Conservation (phyloP, 805 yeast species). For the Starmera quercuum region DNA sequence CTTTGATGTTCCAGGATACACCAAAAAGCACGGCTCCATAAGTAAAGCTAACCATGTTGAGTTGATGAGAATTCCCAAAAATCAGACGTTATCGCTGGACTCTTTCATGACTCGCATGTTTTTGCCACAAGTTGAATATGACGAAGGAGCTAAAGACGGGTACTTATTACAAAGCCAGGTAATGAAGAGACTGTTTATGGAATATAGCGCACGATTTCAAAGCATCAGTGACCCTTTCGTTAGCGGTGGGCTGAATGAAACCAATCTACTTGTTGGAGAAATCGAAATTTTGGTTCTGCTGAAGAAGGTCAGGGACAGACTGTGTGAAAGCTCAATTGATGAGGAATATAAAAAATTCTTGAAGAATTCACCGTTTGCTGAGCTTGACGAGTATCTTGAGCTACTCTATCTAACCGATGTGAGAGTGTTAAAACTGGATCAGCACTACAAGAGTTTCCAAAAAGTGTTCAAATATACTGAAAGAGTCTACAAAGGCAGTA, state of each 20-base stretch:
- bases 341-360: constrained; percentile 5
- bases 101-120: constrained; percentile 15
- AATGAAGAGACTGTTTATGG: constrained; percentile 13
- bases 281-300: constrained; percentile 13
- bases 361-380: constrained; percentile 15
- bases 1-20: constrained; percentile 7
- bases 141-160: constrained; percentile 3
- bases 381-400: constrained; percentile 23
- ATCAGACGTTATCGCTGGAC: constrained; percentile 24
- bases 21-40: constrained; percentile 1
- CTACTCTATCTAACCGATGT: constrained; percentile 27
- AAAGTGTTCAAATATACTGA: constrained; percentile 13
- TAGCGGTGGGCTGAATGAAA: constrained; percentile 16
- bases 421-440: constrained; percentile 14
- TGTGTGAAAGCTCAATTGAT: constrained; percentile 1
- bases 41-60: constrained; percentile 16
- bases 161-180: constrained; percentile 11
- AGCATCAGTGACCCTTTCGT: constrained; percentile 16
- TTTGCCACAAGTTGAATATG: constrained; percentile 11
- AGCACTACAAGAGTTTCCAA: constrained; percentile 20
- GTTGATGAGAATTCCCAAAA: constrained; percentile 31
- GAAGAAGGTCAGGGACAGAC: constrained; percentile 8
- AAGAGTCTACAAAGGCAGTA: constrained; percentile 11
- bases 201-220: constrained; percentile 10
- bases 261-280: constrained; percentile 20